Evolutionary conservation across 2,329 filamentous ascomycete genomes (phyloP), one percentile per base, ranked within the genome.

Genomic region (Ascochyta pisi): DNA sequence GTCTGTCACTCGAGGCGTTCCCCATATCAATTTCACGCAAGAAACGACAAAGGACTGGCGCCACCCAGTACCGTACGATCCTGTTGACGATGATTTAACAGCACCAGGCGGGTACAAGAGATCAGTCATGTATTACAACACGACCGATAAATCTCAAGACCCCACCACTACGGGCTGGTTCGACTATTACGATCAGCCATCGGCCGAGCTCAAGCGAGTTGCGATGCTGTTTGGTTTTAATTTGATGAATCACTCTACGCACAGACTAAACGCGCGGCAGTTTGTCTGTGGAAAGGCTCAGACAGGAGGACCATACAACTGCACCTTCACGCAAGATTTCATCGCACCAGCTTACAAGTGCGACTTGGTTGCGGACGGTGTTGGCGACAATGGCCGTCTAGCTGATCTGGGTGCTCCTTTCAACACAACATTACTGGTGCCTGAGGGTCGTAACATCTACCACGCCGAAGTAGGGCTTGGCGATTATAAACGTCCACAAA

Each of bases 121-220:
- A 45, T 71, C 69, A 0, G 16, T 74, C 6, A 67, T 72, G 57
- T 75, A 64, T 47, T 73, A 66, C 53, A 76, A 76, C 33, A 76
- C 73, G 2, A 76, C 73, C 1, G 68, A 72, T 43, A 48, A 60
- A 41, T 52, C 54, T 9, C 13, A n/a, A 15, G 12, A 41, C 2
- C 44, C 50, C 7, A 46, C 34, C 0, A 45, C 23, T 10, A 19
- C 40, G 5, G 67, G 66, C 0, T 73, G 65, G 61, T 75, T 73
- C 31, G 73, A 76, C 41, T 76, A 75, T 31, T 76, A 69, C 42
- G 72, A 75, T 29, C 67, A 73, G 48, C 73, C 72, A 1, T 73
- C 71, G 16, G 61, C 67, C 9, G 67, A 72, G 43, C 39, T 70
- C 1, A 61, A 50, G 13, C 63, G 69, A 15, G 56, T 74, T 4